Base-by-base conservation (phyloP, 257 asterid genomes). In the Fraxinus excelsior region DNA sequence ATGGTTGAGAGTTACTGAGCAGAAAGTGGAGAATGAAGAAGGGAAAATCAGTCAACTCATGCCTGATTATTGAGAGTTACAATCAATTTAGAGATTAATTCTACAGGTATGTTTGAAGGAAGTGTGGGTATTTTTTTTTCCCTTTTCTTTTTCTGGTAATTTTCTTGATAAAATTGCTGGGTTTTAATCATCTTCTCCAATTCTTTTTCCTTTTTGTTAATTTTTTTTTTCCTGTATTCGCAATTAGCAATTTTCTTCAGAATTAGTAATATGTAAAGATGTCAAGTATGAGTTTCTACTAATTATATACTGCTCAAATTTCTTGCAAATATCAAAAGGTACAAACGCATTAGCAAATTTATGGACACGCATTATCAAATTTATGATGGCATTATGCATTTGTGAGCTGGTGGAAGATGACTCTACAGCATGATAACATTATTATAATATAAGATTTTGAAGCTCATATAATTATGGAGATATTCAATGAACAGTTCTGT, bases 1-100 rank as follows among this genome's bases (percentile, higher is more conserved):
- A 4, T 95, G 99, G 99, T 83, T 95, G 87, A 91, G 90, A 83
- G 80, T 86, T 40, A 86, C 93, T 0, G 99, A 95, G 74, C 84
- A 89, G 81, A 91, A 89, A 82, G 66, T 62, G 86, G 92, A 73
- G 23, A 74, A 83, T 5, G 98, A 91, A 68, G 96, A 95, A 80
- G 93, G 91, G 68, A 95, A 95, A 84, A 81, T 85, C 65, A 85
- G 83, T 82, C 96, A 89, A n/a, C 84, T 85, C 14, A 92, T 92
- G 97, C 97, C 99, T 23, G 97, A 95, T 64, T 93, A 95, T 79
- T 95, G 83, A 90, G 25, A 26, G 19, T 25, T 67, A 35, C 34
- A 53, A 40, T 72, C 70, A 35, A 44, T 12, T 18, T 31, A 38
- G 80, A 70, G 71, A 75, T 80, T 73, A 70, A 71, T 75, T 80